Evolutionary conservation across 768 basidiomycete species (phyloP).

Genomic region (Leccinum incarnatum): DNA sequence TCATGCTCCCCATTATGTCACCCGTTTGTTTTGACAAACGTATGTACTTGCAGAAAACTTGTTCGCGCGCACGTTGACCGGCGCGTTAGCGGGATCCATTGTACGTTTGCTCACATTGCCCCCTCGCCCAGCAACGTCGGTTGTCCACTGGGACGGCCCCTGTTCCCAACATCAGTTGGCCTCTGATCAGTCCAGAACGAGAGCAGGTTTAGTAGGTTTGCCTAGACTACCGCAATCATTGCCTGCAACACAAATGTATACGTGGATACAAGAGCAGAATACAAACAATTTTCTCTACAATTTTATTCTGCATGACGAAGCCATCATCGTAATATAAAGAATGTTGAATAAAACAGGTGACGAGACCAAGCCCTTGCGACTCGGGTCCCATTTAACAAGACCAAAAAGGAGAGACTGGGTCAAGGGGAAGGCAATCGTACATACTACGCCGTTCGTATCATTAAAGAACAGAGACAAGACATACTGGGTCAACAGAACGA

Average conservation of each 20-base stretch:
- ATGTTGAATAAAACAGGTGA: not conserved
- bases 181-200: not conserved
- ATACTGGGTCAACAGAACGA: conserved; percentile 15
- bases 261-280: conserved; percentile 6
- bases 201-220: not conserved
- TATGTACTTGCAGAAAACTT: no score
- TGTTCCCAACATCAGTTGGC: conserved; percentile 40
- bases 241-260: conserved; percentile 1
- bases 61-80: no score
- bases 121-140: conserved; percentile 39
- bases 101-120: not conserved
- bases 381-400: conserved; percentile 8
- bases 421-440: conserved; percentile 22
- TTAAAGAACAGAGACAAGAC: conserved; percentile 18
- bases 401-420: conserved; percentile 2
- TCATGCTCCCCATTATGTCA: no score
- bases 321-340: not conserved
- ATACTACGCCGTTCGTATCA: conserved; percentile 31
- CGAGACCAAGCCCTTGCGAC: not conserved
- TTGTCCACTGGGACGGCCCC: conserved; percentile 47
- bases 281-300: conserved; percentile 29
- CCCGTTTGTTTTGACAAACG: no score
- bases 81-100: not conserved
- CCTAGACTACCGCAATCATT: not conserved
- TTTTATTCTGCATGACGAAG: conserved; percentile 1